Conservation (phyloP, 495 filamentous ascomycete species). For the Astrocystis sublimbata region DNA sequence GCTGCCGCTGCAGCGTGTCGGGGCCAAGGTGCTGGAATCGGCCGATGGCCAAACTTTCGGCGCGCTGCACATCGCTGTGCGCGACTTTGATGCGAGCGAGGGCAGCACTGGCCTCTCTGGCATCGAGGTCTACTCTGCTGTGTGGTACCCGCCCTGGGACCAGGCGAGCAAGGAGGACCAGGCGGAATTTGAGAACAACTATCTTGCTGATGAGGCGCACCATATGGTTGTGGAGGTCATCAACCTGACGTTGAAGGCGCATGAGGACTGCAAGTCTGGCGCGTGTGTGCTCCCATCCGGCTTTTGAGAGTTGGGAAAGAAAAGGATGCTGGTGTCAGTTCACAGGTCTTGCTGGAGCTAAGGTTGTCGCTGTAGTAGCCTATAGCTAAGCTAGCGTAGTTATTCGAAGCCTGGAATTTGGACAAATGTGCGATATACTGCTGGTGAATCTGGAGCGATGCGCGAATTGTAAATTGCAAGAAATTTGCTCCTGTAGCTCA, state of each 20-base stretch:
- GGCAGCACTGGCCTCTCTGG: constrained; percentile 22
- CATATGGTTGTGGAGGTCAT: constrained; percentile 35
- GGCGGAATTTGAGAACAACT: constrained; percentile 21
- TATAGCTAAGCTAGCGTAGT: no score
- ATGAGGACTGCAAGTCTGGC: constrained; percentile 23
- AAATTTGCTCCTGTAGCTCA: no score
- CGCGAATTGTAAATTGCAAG: no score
- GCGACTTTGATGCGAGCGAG: constrained; percentile 21
- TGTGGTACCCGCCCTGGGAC: constrained; percentile 30
- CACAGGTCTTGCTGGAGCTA: background rate
- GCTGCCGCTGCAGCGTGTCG: constrained; percentile 27
- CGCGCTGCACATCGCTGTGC: constrained; percentile 30
- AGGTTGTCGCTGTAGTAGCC: no score
- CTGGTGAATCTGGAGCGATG: no score
- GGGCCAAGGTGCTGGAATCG: constrained; percentile 27
- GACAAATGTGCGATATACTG: no score
- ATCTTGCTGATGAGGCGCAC: constrained; percentile 26
- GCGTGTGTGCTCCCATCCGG: constrained; percentile 3
- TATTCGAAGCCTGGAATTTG: no score
- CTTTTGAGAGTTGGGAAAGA: background rate
- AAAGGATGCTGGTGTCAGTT: background rate
- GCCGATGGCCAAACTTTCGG: constrained; percentile 24
- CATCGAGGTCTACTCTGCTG: constrained; percentile 30
- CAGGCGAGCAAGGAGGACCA: constrained; percentile 14
- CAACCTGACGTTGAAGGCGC: constrained; percentile 29